phyloP scores from a whole-genome alignment of 805 yeast genomes.

The Candida nitratophila region DNA sequence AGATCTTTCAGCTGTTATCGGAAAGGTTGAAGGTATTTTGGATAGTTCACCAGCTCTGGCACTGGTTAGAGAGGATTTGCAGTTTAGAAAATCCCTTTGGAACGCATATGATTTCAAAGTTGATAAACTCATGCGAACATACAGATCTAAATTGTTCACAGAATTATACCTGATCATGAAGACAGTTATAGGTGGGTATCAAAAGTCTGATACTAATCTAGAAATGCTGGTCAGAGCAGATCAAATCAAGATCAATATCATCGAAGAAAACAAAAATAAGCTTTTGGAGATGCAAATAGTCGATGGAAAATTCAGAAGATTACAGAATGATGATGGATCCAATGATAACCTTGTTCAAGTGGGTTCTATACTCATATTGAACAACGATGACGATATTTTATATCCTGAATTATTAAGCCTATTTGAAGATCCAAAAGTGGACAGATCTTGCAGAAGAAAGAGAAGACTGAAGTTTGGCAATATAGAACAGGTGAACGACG shows the following conservation, averaged over 20 bases:
- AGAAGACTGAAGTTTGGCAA: constrained; percentile 10
- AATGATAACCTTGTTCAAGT: constrained; percentile 56
- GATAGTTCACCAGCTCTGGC: constrained; percentile 5
- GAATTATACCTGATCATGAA: constrained; percentile 40
- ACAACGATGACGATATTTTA: constrained; percentile 46
- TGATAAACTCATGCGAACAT: constrained; percentile 28
- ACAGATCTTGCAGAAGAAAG: constrained; percentile 5
- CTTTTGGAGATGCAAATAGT: constrained; percentile 67
- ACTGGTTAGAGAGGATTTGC: constrained; percentile 20
- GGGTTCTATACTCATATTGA: constrained; percentile 60
- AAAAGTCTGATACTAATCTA: constrained; percentile 15
- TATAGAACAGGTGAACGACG: constrained; percentile 9
- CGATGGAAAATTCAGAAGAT: constrained; percentile 50
- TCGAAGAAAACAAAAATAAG: constrained; percentile 50
- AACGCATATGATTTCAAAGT: constrained; percentile 42
- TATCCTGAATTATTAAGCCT: constrained; percentile 72
- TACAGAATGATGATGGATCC: constrained; percentile 60
- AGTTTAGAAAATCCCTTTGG: constrained; percentile 40
- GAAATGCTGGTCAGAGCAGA: constrained; percentile 65
- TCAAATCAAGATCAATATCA: constrained; percentile 63
- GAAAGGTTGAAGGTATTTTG: constrained; percentile 2
- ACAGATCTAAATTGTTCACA: constrained; percentile 28
- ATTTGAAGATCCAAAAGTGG: constrained; percentile 20
- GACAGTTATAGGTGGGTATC: constrained; percentile 23
- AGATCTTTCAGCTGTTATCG: constrained; percentile 32